A percentile compares a stretch with the other conserved stretches of the same genome.
Evolutionary conservation across 2,329 filamentous ascomycete species (phyloP).

Genomic region (Neopestalotiopsis sp.): DNA sequence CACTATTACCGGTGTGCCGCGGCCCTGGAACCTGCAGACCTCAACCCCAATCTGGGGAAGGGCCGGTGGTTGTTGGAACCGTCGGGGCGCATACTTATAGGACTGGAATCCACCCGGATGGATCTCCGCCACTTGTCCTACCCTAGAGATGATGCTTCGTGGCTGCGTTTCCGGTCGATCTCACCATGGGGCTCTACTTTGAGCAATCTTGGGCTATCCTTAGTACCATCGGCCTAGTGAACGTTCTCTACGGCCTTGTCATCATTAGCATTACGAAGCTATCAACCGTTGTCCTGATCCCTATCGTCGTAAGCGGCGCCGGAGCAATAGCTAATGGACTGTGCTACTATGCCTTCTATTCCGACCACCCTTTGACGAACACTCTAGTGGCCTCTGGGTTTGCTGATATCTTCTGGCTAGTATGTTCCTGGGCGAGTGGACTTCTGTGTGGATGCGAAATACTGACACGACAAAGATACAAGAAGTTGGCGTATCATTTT

Average conservation of each 20-base stretch:
- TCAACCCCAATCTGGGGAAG: neutral
- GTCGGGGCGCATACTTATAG: neutral
- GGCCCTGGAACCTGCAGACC: neutral
- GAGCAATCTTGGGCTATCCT: constrained; percentile 51
- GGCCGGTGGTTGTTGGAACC: neutral
- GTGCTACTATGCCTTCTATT: constrained; percentile 49
- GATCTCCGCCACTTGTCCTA: neutral
- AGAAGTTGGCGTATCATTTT: constrained; percentile 50
- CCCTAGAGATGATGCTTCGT: neutral
- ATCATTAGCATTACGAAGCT: constrained; percentile 45
- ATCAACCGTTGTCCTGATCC: constrained; percentile 42
- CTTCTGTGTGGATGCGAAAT: neutral
- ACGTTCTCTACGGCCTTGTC: constrained; percentile 43
- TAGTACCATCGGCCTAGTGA: constrained; percentile 46
- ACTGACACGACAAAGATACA: constrained; percentile 37
- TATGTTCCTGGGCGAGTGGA: constrained; percentile 20
- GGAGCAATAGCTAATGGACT: constrained; percentile 47
- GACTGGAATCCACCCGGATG: neutral
- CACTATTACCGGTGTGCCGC: neutral
- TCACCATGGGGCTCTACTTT: constrained; percentile 36
- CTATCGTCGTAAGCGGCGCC: constrained; percentile 43
- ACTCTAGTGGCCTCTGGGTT: constrained; percentile 42
- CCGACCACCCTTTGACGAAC: constrained; percentile 26
- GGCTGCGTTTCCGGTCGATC: neutral
- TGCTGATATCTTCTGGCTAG: constrained; percentile 47